Conservation (phyloP, 306 rosid genomes). For the Vigna trinervia region DNA sequence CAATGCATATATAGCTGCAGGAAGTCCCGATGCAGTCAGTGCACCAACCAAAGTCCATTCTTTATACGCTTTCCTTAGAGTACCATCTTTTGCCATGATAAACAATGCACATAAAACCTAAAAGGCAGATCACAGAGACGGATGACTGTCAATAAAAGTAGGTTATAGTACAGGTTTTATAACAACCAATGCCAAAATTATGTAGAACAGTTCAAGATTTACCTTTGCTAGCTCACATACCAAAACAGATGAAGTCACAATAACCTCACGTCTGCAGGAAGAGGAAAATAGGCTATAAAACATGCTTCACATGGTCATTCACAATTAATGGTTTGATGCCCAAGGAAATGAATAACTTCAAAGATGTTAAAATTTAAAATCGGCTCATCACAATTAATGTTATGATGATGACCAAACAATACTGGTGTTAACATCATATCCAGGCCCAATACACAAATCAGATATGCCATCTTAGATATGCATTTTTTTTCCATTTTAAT, state of each 20-base stretch:
- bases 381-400: conserved; percentile 4
- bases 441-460: background rate
- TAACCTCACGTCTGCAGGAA: conserved; percentile 79
- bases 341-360: conserved; percentile 32
- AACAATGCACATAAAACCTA: conserved; percentile 77
- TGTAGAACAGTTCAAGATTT: conserved; percentile 27
- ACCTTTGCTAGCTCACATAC: conserved; percentile 90
- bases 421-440: conserved; percentile 6
- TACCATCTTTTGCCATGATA: conserved; percentile 85
- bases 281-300: conserved; percentile 30
- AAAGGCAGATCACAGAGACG: conserved; percentile 32
- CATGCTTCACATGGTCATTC: conserved; percentile 28
- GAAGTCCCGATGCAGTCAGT: conserved; percentile 93
- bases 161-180: conserved; percentile 26
- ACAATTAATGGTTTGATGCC: conserved; percentile 13
- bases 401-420: conserved; percentile 8
- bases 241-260: conserved; percentile 93
- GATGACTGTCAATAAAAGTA: conserved; percentile 29
- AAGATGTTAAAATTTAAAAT: conserved; percentile 27
- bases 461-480: conserved; percentile 17
- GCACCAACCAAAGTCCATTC: conserved; percentile 93
- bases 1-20: conserved; percentile 93
- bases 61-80: conserved; percentile 63
- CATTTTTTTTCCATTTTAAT: background rate
- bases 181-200: conserved; percentile 31